Conservation (phyloP, 208 protist genomes). For the Leptomonas seymouri region DNA sequence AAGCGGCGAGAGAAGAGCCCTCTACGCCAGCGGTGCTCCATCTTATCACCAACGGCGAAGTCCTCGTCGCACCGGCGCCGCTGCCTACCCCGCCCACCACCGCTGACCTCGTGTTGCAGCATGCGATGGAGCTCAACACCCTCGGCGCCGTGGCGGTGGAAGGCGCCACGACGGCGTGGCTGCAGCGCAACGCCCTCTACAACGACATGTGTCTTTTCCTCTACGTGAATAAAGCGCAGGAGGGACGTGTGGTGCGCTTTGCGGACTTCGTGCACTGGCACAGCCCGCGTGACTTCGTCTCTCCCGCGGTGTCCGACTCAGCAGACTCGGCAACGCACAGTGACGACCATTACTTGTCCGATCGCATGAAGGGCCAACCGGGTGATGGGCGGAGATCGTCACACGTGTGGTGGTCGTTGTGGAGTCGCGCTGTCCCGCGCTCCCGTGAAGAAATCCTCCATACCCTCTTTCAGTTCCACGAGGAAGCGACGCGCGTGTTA, state of each 20-base stretch:
- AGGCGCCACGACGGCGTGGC: conserved; percentile 35
- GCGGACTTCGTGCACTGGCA: conserved; percentile 90
- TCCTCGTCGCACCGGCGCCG: conserved; percentile 49
- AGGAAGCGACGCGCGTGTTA: conserved; percentile 52
- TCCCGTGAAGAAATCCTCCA: conserved; percentile 52
- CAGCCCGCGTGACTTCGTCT: conserved; percentile 82
- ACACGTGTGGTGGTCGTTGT: conserved; percentile 79
- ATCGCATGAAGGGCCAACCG: conserved; percentile 58
- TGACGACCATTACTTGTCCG: conserved; percentile 71
- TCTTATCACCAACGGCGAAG: conserved; percentile 73
- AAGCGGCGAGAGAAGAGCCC: background rate
- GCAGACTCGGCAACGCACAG: background rate
- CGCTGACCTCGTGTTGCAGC: conserved; percentile 63
- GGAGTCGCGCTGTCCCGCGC: conserved; percentile 59
- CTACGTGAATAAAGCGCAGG: conserved; percentile 66
- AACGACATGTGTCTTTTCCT: conserved; percentile 91
- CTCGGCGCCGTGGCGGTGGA: conserved; percentile 41
- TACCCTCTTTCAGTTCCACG: conserved; percentile 43
- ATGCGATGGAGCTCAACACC: conserved; percentile 48
- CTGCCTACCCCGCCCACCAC: conserved; percentile 66
- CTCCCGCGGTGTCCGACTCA: conserved; percentile 1
- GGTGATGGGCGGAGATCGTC: conserved; percentile 13
- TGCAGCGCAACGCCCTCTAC: conserved; percentile 65
- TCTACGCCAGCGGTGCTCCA: conserved; percentile 4
- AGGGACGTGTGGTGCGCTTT: conserved; percentile 80